Evolutionary conservation across 1,139 yeast species (phyloP).

Genomic region (Chernovozyma sophiae-reginae): DNA sequence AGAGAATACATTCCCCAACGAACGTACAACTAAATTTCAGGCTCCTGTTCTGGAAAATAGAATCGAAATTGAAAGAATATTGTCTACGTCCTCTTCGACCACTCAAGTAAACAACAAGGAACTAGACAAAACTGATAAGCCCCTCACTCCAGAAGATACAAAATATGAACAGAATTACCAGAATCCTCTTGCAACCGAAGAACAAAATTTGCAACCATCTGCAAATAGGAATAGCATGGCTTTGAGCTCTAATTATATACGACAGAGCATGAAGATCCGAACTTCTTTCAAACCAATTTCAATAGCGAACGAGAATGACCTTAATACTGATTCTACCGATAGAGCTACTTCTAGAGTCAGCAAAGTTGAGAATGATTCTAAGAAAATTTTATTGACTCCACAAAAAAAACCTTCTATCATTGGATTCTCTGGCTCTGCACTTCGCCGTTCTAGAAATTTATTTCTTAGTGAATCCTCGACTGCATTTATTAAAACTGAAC

Average conservation of each 20-base stretch:
- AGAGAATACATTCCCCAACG: too few relatives aligned
- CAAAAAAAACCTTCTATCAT: slow-evolving; percentile 2
- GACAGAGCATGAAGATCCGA: neutral
- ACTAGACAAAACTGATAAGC: neutral
- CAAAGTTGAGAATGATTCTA: neutral
- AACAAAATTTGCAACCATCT: neutral
- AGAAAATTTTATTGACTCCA: neutral
- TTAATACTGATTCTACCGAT: neutral
- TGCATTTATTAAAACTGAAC: neutral
- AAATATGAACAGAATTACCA: neutral
- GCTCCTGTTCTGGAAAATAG: too few relatives aligned
- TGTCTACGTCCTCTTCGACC: too few relatives aligned
- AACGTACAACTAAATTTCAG: too few relatives aligned
- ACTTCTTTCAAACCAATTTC: neutral
- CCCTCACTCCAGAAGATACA: neutral
- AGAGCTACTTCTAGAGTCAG: too few relatives aligned
- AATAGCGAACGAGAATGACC: neutral
- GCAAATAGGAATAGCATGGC: neutral
- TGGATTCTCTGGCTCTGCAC: slow-evolving; percentile 10
- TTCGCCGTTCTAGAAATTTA: slow-evolving; percentile 16
- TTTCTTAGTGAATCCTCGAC: slow-evolving; percentile 7
- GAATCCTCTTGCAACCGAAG: neutral
- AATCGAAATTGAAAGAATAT: too few relatives aligned
- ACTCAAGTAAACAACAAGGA: too few relatives aligned
- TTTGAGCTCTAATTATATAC: neutral